Conservation (phyloP, 2,329 filamentous ascomycete genomes). For the Neonectria ditissima region DNA sequence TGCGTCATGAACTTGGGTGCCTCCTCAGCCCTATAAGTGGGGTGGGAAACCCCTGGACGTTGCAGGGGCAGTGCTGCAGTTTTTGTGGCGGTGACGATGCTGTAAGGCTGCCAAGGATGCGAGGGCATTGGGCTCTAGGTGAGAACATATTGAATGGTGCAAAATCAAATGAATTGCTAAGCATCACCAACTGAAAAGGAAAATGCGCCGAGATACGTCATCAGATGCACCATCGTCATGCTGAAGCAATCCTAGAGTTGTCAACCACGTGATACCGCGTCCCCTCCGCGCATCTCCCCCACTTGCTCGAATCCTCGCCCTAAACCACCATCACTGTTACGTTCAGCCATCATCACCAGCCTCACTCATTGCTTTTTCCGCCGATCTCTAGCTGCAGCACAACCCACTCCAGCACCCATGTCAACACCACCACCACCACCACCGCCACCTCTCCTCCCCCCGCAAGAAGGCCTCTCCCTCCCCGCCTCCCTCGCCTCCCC, state of each 20-base stretch:
- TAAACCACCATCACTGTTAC: constrained; percentile 14
- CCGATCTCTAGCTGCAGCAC: constrained; percentile 15
- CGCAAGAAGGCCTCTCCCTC: constrained; percentile 44
- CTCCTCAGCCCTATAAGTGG: constrained; percentile 48
- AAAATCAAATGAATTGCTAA: background rate
- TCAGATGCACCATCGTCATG: background rate
- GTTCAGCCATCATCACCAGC: constrained; percentile 1
- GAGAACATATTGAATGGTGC: background rate
- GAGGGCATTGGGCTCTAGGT: background rate
- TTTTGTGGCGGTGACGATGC: background rate
- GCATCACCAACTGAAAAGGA: background rate
- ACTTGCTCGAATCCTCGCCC: background rate
- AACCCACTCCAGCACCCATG: background rate
- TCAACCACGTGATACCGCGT: constrained; percentile 40
- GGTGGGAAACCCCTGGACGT: constrained; percentile 18
- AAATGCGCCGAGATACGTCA: constrained; percentile 12
- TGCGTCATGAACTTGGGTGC: constrained; percentile 44
- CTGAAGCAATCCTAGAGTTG: constrained; percentile 3
- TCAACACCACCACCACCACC: background rate
- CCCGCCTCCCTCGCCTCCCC: constrained; percentile 50
- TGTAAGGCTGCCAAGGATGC: background rate
- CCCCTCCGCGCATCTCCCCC: constrained; percentile 15
- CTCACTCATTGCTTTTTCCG: background rate
- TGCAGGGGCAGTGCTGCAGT: constrained; percentile 31
- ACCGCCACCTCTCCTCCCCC: constrained; percentile 6